A percentile compares a stretch with the other conserved stretches of the same genome.
Conservation (phyloP, 768 basidiomycete genomes). For the Rhodotorula babjevae region DNA sequence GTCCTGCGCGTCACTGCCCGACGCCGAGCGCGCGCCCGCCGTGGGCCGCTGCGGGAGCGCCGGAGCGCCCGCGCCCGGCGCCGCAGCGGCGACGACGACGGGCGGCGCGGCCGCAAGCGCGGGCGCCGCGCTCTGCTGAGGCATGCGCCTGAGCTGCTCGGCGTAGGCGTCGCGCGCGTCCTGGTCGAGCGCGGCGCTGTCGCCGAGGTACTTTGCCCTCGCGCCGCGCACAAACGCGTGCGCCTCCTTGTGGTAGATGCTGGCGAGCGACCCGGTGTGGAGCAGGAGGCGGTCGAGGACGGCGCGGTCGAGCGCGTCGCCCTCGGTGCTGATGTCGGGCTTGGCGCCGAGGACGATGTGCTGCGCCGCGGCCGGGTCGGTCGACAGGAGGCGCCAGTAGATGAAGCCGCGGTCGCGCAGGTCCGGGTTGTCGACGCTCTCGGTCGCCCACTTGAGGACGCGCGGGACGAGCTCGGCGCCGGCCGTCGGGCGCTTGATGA, state of each 20-base stretch:
- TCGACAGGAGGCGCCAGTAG: conserved; percentile 96
- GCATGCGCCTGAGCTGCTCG: conserved; percentile 27
- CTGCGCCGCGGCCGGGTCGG: conserved; percentile 79
- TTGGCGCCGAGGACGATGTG: conserved; percentile 89
- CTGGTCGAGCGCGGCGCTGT: conserved; percentile 33
- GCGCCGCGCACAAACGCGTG: conserved; percentile 37
- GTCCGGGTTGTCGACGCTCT: conserved; percentile 97
- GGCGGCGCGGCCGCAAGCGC: no score
- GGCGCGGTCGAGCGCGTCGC: conserved; percentile 93
- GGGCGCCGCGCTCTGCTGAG: no score
- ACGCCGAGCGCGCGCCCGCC: conserved; percentile 15
- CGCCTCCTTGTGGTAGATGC: conserved; percentile 57
- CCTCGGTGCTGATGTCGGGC: conserved; percentile 89
- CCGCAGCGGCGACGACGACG: no score
- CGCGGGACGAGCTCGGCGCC: conserved; percentile 88
- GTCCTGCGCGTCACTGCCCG: conserved; percentile 7
- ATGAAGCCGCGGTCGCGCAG: conserved; percentile 95
- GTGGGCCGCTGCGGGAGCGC: not conserved
- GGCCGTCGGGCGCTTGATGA: conserved; percentile 83
- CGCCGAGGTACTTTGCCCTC: conserved; percentile 23
- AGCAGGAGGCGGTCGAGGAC: conserved; percentile 89
- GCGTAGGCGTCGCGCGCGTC: conserved; percentile 35
- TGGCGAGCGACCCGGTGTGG: conserved; percentile 87
- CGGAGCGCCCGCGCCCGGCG: not conserved
- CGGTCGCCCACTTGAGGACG: conserved; percentile 93